Conservation (phyloP, 2,329 filamentous ascomycete genomes). For the Teratosphaeria destructans region DNA sequence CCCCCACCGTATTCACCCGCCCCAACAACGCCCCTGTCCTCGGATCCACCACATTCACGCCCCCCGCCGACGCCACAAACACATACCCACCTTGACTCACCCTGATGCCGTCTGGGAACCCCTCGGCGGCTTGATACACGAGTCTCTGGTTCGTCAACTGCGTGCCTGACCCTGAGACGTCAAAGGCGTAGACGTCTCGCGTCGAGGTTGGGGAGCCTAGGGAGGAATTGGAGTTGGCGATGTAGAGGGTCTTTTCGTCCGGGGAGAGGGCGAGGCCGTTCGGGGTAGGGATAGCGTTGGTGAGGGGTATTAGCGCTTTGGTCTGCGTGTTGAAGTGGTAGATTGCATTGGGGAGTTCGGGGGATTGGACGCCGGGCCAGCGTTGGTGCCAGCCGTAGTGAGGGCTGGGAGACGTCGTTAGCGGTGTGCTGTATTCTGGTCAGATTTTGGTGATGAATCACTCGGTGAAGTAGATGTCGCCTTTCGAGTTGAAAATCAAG, state of each 20-base stretch:
- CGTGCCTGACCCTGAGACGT: conserved; percentile 7
- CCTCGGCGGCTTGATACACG: conserved; percentile 27
- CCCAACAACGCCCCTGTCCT: conserved; percentile 32
- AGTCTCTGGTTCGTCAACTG: conserved; percentile 22
- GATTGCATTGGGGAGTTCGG: conserved; percentile 46
- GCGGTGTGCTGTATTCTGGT: not conserved
- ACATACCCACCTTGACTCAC: conserved; percentile 9
- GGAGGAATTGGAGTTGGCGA: conserved; percentile 15
- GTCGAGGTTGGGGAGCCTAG: conserved; percentile 5
- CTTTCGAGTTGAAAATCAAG: conserved; percentile 39
- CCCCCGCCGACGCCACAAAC: conserved; percentile 9
- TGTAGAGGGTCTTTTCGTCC: conserved; percentile 17
- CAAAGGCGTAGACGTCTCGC: conserved; percentile 32
- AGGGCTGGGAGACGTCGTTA: conserved; percentile 2
- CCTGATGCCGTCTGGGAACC: conserved; percentile 19
- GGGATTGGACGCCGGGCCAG: conserved; percentile 42
- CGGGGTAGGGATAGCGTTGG: conserved; percentile 29
- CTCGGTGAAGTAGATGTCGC: conserved; percentile 21
- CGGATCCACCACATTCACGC: conserved; percentile 13
- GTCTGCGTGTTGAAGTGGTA: conserved; percentile 45
- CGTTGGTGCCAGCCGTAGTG: conserved; percentile 31
- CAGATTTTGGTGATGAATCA: not conserved
- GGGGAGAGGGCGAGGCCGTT: conserved; percentile 17
- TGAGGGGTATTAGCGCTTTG: conserved; percentile 41
- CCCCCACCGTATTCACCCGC: conserved; percentile 38